Conservation (phyloP, 345 rosid genomes). For the Acer campestre region DNA sequence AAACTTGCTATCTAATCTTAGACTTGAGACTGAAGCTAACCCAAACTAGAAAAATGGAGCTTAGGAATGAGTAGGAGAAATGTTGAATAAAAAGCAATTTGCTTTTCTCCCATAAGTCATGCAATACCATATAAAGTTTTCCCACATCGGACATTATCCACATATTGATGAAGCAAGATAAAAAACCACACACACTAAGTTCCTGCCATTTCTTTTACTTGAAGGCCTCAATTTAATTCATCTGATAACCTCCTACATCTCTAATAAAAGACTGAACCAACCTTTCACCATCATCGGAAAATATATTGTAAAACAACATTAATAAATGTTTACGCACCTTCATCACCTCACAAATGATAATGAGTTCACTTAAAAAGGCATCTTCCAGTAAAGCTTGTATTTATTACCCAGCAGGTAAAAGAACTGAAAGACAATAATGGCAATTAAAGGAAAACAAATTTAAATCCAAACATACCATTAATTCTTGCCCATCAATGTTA, state of each 20-base stretch:
- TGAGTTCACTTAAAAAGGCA: background rate
- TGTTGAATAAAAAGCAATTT: background rate
- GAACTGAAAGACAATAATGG: background rate
- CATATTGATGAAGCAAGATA: background rate
- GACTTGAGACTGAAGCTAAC: background rate
- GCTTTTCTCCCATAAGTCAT: background rate
- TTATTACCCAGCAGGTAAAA: background rate
- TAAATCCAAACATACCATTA: constrained; percentile 60
- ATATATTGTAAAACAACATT: background rate
- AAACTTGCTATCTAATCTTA: background rate
- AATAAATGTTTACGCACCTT: background rate
- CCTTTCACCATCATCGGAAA: background rate
- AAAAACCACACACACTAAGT: background rate
- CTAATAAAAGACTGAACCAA: background rate
- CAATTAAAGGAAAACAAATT: background rate
- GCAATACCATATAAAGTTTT: background rate
- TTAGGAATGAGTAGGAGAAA: background rate
- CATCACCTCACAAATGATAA: background rate
- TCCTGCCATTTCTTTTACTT: background rate
- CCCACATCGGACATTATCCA: background rate
- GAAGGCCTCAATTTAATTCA: background rate
- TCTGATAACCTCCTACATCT: background rate
- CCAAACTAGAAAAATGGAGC: background rate
- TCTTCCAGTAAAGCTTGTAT: background rate
- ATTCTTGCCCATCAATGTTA: constrained; percentile 89